Evolutionary conservation across 192 early-diverging fungal genomes (phyloP).

Genomic region (Rhizoclosmatium globosum): DNA sequence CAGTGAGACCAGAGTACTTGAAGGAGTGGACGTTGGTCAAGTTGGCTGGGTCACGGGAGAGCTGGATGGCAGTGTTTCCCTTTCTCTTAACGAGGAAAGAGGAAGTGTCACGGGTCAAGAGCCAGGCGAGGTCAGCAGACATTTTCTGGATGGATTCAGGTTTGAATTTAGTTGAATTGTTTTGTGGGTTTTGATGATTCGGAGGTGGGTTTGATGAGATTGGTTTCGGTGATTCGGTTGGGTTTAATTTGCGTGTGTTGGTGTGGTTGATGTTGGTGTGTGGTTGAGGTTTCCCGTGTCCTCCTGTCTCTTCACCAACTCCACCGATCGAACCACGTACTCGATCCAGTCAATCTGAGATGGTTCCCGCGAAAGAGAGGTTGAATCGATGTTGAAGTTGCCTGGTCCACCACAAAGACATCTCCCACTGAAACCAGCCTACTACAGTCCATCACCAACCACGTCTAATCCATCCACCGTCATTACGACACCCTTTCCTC

Average conservation of each 20-base stretch:
- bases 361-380: no score
- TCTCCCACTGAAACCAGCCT: no score
- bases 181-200: background rate
- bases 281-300: no score
- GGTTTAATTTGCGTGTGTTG: no score
- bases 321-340: no score
- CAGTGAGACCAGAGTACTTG: conserved; percentile 85
- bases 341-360: no score
- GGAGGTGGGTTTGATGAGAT: background rate
- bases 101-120: conserved; percentile 79
- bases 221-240: background rate
- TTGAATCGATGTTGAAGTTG: no score
- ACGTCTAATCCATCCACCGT: background rate
- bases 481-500: background rate
- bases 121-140: conserved; percentile 58
- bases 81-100: conserved; percentile 85
- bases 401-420: no score
- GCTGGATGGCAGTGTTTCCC: conserved; percentile 50
- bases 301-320: no score
- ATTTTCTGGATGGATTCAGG: conserved; percentile 9
- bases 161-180: background rate
- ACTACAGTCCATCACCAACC: no score
- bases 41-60: conserved; percentile 32
- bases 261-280: no score
- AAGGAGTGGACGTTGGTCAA: conserved; percentile 74